Percentiles rank a stretch among this genome's conserved stretches.
Conservation (phyloP, 495 filamentous ascomycete genomes). For the Annulohypoxylon bovei region DNA sequence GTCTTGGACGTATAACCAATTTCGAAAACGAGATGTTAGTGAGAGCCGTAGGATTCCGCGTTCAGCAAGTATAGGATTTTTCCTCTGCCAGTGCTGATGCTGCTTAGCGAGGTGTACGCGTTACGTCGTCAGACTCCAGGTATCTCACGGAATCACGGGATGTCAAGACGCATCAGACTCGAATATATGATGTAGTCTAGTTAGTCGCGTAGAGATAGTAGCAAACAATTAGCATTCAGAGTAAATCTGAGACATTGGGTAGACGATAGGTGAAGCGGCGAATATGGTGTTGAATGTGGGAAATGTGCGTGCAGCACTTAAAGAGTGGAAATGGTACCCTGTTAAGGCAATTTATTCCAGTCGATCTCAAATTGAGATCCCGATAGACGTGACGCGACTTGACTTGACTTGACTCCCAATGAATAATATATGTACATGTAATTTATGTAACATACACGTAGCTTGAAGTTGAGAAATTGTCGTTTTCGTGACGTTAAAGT, state of each 20-base stretch:
- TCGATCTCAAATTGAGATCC: neutral
- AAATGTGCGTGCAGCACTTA: conserved; percentile 15
- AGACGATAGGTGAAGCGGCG: conserved; percentile 1
- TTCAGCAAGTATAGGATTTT: conserved; percentile 14
- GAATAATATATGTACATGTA: neutral
- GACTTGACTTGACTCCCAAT: neutral
- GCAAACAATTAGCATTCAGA: conserved; percentile 12
- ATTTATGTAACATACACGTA: neutral
- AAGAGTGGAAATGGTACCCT: neutral
- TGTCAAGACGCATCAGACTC: neutral
- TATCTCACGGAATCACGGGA: conserved; percentile 22
- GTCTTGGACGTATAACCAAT: conserved; percentile 14
- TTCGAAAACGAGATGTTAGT: conserved; percentile 7
- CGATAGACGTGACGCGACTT: conserved; percentile 15
- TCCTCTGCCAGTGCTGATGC: conserved; percentile 24
- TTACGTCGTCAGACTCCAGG: conserved; percentile 29
- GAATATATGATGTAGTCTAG: neutral
- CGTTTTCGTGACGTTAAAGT: conserved; percentile 8
- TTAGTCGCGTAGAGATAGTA: conserved; percentile 14
- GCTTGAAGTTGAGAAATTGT: conserved; percentile 5
- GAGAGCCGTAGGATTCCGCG: conserved; percentile 14
- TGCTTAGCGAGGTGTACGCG: conserved; percentile 40
- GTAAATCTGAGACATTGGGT: conserved; percentile 13
- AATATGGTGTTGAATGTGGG: conserved; percentile 1
- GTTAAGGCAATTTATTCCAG: neutral